Conservation (phyloP, 306 rosid genomes). For the Notholithocarpus densiflorus region DNA sequence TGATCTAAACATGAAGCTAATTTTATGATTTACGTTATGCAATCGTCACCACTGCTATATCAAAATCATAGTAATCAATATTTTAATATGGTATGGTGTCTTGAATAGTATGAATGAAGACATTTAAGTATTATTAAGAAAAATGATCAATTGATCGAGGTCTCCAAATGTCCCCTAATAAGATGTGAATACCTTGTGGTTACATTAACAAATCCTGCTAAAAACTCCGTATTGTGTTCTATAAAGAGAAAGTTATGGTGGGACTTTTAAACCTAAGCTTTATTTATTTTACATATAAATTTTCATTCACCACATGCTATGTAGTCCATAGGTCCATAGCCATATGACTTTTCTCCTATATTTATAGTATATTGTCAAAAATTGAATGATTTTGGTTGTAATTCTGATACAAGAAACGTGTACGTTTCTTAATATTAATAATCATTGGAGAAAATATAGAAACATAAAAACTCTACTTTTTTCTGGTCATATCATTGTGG, state of each 20-base stretch:
- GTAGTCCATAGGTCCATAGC: neutral
- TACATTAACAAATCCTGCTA: too few species aligned
- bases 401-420: neutral
- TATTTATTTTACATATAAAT: neutral
- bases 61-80: neutral
- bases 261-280: conserved; percentile 16
- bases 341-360: neutral
- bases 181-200: too few species aligned
- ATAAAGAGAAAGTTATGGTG: neutral
- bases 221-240: too few species aligned
- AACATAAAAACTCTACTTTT: neutral
- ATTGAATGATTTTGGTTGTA: neutral
- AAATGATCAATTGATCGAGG: too few species aligned
- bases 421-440: neutral
- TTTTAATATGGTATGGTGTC: conserved; percentile 9
- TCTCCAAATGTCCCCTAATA: too few species aligned
- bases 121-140: neutral
- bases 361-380: neutral
- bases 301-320: neutral
- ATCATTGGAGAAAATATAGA: neutral
- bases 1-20: neutral
- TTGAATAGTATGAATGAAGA: conserved; percentile 12
- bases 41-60: conserved; percentile 28
- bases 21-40: conserved; percentile 29
- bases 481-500: neutral